These are phyloP conservation scores for Protostelium mycophagum DNA, from an alignment of 78 protist species.

Conservation along the genomic window DNA sequence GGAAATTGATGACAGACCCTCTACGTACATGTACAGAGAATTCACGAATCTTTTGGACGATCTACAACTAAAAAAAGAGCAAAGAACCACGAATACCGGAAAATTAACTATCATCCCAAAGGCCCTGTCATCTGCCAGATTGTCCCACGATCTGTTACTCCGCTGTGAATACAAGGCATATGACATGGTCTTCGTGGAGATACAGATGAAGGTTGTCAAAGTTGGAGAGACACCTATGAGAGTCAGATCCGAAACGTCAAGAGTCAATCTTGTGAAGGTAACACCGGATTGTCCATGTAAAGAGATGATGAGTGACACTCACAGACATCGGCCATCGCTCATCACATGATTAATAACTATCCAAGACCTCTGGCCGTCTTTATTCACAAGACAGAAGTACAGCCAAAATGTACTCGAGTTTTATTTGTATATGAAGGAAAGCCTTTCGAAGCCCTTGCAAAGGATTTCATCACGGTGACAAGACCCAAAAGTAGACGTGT, in stretches of 20 bases:
- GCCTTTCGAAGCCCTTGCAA: neutral
- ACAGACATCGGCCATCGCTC: neutral
- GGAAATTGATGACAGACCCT: neutral
- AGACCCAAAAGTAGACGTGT: neutral
- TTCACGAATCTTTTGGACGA: neutral
- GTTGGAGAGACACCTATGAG: neutral
- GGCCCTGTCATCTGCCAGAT: neutral
- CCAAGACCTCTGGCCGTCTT: neutral
- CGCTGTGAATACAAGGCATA: neutral
- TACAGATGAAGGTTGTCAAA: neutral
- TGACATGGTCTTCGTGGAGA: neutral
- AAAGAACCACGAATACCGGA: neutral
- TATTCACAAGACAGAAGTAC: neutral
- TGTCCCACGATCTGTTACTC: neutral
- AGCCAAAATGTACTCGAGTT: neutral
- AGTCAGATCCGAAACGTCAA: neutral
- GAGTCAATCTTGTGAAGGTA: neutral
- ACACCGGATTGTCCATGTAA: neutral
- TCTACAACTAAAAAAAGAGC: neutral
- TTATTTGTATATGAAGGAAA: slow-evolving; percentile 30
- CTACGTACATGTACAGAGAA: neutral
- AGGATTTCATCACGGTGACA: neutral
- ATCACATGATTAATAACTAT: neutral
- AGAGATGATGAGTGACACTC: neutral
- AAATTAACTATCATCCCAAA: neutral